Base-by-base conservation (phyloP, 2,329 filamentous ascomycete genomes). In the Pseudogymnoascus verrucosus region DNA sequence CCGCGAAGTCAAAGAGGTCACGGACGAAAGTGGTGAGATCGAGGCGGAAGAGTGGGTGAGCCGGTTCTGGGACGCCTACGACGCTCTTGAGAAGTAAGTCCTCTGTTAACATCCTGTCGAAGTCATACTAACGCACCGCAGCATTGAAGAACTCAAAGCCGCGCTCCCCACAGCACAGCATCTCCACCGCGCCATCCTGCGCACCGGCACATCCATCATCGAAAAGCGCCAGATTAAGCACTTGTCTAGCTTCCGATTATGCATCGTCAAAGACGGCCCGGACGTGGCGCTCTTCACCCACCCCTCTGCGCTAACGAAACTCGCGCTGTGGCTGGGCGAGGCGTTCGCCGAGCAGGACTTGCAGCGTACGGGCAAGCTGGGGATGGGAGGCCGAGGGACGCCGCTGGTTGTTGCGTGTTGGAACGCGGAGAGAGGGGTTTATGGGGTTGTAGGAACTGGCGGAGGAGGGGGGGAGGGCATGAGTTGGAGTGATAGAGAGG, bases 161-260 rank as follows among this genome's bases (percentile, higher is more conserved):
- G 89, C 90, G 63, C 82, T 99, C 11, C 86, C 90, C 0, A 90
- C 89, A 1, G 95, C 95, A 1, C 92, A 96, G 74, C 89, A 93
- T 70, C 83, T 99, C 1, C 90, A 97, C 74, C 87, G 91, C 37
- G 93, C 95, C 42, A 98, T 99, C 66, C 90, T 97, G 66, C 89
- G 91, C 59, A 96, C 93, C 0, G 95, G 95, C 39, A 96, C 92
- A 0, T 89, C 90, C 0, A 82, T 99, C 28, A 89, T 99, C 65
- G 90, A 91, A 68, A 99, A 99, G 78, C 89, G 90, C 64, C 93
- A 97, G 71, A 96, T 99, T 73, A 90, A 91, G 39, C 92, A 97
- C 74, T 80, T 99, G 14, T 87, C 91, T 59, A 90, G 93, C 0
- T 99, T 98, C 75, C 90, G 95, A 60, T 92, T 99, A 82, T 96